A percentile compares a stretch with the other conserved stretches of the same genome.
Evolutionary conservation across 768 basidiomycete genomes (phyloP).

Genomic region (Gyrodon lividus): DNA sequence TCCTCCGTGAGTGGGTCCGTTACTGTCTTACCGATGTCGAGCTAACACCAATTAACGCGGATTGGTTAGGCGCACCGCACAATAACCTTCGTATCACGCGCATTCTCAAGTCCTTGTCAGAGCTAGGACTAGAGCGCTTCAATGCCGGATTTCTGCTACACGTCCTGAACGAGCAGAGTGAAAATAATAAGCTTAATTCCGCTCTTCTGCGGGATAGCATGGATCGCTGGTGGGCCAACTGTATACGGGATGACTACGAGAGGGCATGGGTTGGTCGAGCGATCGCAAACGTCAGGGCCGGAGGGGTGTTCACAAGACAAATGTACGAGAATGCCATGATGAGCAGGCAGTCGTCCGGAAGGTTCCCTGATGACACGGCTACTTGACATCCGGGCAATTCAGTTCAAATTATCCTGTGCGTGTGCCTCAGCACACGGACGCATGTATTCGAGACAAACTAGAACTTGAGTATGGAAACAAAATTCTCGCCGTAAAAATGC

Average conservation of each 20-base stretch:
- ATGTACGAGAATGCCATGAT: conserved; percentile 52
- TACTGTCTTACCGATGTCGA: neutral
- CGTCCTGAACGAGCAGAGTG: conserved; percentile 68
- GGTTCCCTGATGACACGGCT: conserved; percentile 9
- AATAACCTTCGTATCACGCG: conserved; percentile 77
- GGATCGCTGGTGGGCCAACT: conserved; percentile 80
- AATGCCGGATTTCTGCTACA: conserved; percentile 69
- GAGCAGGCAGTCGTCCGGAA: conserved; percentile 30
- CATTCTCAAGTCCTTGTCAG: conserved; percentile 73
- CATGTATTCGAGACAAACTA: neutral
- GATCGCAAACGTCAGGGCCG: conserved; percentile 49
- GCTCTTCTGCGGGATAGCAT: conserved; percentile 54
- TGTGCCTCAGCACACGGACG: neutral
- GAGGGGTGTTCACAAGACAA: conserved; percentile 52
- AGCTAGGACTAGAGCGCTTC: conserved; percentile 62
- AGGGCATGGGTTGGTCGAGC: conserved; percentile 52
- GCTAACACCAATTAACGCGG: neutral
- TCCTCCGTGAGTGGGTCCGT: conserved; percentile 52
- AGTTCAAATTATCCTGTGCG: neutral
- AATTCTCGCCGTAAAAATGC: too few species aligned
- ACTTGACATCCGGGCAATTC: neutral
- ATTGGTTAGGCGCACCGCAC: conserved; percentile 57
- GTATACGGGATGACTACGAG: conserved; percentile 60
- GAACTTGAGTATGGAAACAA: neutral
- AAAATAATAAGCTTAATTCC: conserved; percentile 51